Conservation (phyloP, 768 basidiomycete species). For the Udeniomyces megalosporus region DNA sequence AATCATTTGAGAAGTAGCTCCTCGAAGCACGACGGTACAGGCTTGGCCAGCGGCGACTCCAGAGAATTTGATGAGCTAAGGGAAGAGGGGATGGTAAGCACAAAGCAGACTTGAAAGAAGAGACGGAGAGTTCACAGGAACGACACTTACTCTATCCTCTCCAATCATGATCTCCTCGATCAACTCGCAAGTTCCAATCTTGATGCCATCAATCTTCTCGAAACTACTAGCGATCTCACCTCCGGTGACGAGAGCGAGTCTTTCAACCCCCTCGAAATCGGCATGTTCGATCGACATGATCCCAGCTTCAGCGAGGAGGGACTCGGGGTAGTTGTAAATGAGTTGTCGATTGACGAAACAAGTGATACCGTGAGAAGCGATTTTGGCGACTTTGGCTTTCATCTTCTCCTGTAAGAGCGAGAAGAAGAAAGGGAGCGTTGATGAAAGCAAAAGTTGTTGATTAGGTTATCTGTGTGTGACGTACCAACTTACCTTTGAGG, state of each 20-base stretch:
- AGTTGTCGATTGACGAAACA: slow-evolving; percentile 95
- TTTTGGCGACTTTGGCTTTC: slow-evolving; percentile 92
- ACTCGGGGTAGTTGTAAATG: slow-evolving; percentile 99
- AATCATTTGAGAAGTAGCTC: slow-evolving; percentile 96
- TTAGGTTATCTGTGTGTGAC: too few relatives aligned
- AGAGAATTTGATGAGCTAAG: slow-evolving; percentile 94
- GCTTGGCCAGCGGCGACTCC: slow-evolving; percentile 95
- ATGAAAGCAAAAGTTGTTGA: not conserved
- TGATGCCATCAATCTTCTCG: slow-evolving; percentile 77
- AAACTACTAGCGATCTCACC: slow-evolving; percentile 96
- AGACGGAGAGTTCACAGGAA: not conserved
- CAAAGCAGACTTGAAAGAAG: not conserved
- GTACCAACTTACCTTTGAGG: too few relatives aligned
- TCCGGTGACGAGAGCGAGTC: slow-evolving; percentile 86
- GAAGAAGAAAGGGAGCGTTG: not conserved
- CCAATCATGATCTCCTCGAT: slow-evolving; percentile 99
- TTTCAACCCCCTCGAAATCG: slow-evolving; percentile 96
- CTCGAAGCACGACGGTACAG: slow-evolving; percentile 92
- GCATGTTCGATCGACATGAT: slow-evolving; percentile 96
- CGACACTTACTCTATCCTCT: slow-evolving; percentile 69
- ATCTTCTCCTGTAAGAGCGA: slow-evolving; percentile 74
- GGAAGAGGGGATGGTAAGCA: not conserved
- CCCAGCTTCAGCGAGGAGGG: slow-evolving; percentile 80
- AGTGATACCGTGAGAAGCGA: slow-evolving; percentile 87
- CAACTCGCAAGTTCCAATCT: slow-evolving; percentile 78